Evolutionary conservation across 2,329 filamentous ascomycete species (phyloP), one percentile per base, ranked within the genome.

Genomic region (Helicocarpus griseus): DNA sequence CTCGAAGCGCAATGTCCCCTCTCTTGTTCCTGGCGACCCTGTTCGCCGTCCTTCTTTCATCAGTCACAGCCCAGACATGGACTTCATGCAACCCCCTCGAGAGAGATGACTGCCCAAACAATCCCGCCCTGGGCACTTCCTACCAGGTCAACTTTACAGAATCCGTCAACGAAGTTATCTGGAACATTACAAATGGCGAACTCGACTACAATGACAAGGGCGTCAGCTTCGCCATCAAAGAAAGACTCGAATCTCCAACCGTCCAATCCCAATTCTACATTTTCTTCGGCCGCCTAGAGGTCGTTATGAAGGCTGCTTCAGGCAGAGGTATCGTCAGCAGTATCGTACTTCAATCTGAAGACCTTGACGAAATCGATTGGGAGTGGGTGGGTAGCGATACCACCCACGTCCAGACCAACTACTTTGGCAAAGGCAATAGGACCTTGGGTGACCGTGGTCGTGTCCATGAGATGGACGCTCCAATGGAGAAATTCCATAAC

Each of bases 351-450:
- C 83, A 95, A 71, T 96, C 90, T n/a, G 90, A 97, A 68, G 81
- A 81, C 63, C 80, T 95, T 35, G 93, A 98, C 70, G 93, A 98
- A 74, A 91, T 98, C 63, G 93, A 98, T 69, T 87, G 93, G 75
- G 93, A 58, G 48, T 58, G 56, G 51, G 54, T 71, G 43, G 70
- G 70, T 44, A 61, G 65, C 24, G 60, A 67, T 48, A 63, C 58
- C 19, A 61, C 56, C 36, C 56, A 63, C 48, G 65, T 72, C 31
- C 89, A 97, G 71, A 87, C 85, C 62, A 97, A 98, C 72, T 98
- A 95, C 74, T 98, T 97, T 61, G 89, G 90, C 68, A 96, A 97
- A 72, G 93, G 91, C 51, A 79, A 88, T 60, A 89, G 87, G 85
- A 93, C 59, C 3, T 79, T 80, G 11, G 95, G 93, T 73, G 88